A percentile compares a stretch with the other conserved stretches of the same genome.
Evolutionary conservation across 306 rosid species (phyloP).

Genomic region (Cotoneaster glaucophyllus): DNA sequence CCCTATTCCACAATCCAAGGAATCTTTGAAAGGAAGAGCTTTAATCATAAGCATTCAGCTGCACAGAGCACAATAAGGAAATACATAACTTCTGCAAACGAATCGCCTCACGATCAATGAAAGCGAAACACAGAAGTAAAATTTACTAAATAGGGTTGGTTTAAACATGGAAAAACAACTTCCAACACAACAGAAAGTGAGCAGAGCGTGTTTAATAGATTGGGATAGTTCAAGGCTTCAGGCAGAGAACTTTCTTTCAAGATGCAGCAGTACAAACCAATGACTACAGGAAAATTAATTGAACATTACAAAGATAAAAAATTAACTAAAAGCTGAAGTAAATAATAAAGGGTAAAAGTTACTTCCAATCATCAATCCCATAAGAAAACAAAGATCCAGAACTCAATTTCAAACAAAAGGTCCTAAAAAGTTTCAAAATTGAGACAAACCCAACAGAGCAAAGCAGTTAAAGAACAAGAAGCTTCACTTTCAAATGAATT

Average conservation of each 20-base stretch:
- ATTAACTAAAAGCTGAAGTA: not conserved
- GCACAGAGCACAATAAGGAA: not conserved
- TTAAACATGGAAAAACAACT: not conserved
- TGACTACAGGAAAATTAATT: not conserved
- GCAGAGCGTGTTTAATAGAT: not conserved
- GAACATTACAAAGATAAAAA: not conserved
- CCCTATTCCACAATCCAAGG: no score
- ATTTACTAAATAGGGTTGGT: not conserved
- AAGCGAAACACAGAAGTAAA: not conserved
- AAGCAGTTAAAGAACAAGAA: no score
- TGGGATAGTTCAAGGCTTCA: not conserved
- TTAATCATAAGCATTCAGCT: not conserved
- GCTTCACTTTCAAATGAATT: not conserved
- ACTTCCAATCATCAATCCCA: not conserved
- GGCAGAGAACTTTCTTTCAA: not conserved
- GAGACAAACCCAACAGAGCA: not conserved
- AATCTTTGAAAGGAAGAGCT: not conserved
- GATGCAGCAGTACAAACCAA: not conserved
- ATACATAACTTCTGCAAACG: not conserved
- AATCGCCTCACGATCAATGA: not conserved
- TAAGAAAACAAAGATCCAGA: not conserved
- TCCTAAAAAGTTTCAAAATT: not conserved
- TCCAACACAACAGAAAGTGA: not conserved
- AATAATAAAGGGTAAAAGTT: not conserved
- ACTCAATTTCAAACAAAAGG: conserved; percentile 4